Conservation (phyloP, 345 rosid genomes). For the Punica granatum region DNA sequence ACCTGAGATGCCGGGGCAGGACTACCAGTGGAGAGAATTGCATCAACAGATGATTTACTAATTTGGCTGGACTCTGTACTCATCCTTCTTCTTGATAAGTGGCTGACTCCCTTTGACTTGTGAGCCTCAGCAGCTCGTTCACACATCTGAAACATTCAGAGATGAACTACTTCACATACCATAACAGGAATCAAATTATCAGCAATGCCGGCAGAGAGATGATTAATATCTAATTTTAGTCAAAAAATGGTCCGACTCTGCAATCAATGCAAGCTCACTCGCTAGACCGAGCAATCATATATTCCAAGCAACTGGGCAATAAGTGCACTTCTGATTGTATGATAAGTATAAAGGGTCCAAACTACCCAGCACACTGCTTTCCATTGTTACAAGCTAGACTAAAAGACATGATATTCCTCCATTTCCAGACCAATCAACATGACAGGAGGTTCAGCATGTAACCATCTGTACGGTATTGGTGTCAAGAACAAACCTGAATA, state of each 20-base stretch:
- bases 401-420: background rate
- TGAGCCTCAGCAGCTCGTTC: constrained; percentile 97
- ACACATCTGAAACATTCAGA: constrained; percentile 55
- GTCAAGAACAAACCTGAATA: constrained; percentile 51
- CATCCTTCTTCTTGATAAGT: constrained; percentile 62
- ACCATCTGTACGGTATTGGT: background rate
- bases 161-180: background rate
- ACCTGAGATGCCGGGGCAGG: constrained; percentile 54
- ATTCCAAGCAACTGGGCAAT: background rate
- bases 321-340: background rate
- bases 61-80: constrained; percentile 54
- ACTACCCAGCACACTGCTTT: no score
- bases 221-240: background rate
- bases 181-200: background rate
- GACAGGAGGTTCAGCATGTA: background rate
- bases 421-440: background rate
- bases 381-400: background rate
- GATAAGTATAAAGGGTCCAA: background rate
- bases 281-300: background rate
- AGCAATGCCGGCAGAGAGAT: background rate
- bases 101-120: constrained; percentile 61
- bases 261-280: background rate
- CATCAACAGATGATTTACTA: constrained; percentile 80
- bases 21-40: constrained; percentile 65
- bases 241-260: background rate